Base-by-base conservation (phyloP, 2,329 filamentous ascomycete genomes). In the Exophiala spinifera region DNA sequence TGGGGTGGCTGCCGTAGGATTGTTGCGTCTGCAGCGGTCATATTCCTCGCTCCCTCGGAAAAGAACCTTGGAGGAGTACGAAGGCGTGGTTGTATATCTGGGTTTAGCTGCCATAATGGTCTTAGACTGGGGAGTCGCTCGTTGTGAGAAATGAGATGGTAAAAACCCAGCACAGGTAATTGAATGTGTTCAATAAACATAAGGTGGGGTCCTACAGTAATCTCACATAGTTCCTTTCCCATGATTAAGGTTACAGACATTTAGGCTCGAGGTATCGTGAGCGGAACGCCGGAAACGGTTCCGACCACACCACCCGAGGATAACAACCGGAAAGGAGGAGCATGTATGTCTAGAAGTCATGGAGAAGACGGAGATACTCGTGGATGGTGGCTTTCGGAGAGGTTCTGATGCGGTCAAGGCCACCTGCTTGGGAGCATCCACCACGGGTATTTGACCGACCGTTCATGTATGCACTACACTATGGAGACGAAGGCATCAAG, bases 341-440 rank as follows among this genome's bases (percentile, higher is more conserved):
- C 23, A 31, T 10, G 28, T 31, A 31, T 0, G 78, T 79, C 51
- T 69, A 72, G 15, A 68, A 69, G 40, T 58, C 7, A 36, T 58
- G 10, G 47, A 36, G n/a, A 46, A 46, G 25, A 71, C 81, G 61
- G 76, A 81, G 53, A 68, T 81, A 1, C 78, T 77, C 40, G 70
- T 81, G 15, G 79, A 81, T 51, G 76, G 79, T 23, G 79, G 78
- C 1, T 75, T 81, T 47, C 72, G 75, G 21, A 72, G 79, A 2
- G 79, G 79, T 0, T 76, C 76, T 0, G 79, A 82, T 55, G 75
- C 81, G 3, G 70, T 82, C 17, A 82, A 81, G 60, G 77, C 76
- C 2, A 64, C 81, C 8, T 76, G 75, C 17, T 66, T 82, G 0
- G 79, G 79, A 0, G 79, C 78, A 2, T 79, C 74, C 0, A 77